phyloP scores from a whole-genome alignment of 75 land plant genomes.

The Chamaecyparis obtusa region DNA sequence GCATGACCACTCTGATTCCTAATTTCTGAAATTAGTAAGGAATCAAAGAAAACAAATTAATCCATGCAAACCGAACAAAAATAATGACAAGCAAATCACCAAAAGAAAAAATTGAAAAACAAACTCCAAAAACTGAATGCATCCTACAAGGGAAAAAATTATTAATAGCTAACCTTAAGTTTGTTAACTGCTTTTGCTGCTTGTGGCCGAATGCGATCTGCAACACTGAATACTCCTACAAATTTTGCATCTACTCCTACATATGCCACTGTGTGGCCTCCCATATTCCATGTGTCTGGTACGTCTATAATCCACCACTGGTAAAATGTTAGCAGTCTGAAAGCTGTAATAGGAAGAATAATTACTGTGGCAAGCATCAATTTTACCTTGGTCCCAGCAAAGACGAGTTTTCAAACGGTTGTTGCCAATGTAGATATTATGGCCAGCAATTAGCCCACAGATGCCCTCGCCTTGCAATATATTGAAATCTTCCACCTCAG shows the following conservation, averaged over 20 bases:
- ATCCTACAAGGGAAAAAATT: not conserved
- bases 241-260: constrained; percentile 32
- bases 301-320: not conserved
- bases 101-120: not conserved
- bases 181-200: constrained; percentile 53
- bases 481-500: constrained; percentile 58
- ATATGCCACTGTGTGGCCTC: constrained; percentile 60
- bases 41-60: not conserved
- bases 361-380: not conserved
- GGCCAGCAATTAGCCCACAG: constrained; percentile 58
- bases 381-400: constrained; percentile 21
- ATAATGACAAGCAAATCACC: not conserved
- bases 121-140: not conserved
- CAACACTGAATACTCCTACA: constrained; percentile 51
- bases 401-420: constrained; percentile 55
- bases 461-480: constrained; percentile 86
- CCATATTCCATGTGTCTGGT: constrained; percentile 2
- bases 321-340: not conserved
- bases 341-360: not conserved
- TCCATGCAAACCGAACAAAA: not conserved
- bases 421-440: constrained; percentile 67
- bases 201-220: constrained; percentile 66
- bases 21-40: constrained; percentile 16
- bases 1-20: constrained; percentile 73
- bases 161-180: constrained; percentile 29